Conservation (phyloP, 169 alveolate genomes). For the Cryptosporidium sp. region DNA sequence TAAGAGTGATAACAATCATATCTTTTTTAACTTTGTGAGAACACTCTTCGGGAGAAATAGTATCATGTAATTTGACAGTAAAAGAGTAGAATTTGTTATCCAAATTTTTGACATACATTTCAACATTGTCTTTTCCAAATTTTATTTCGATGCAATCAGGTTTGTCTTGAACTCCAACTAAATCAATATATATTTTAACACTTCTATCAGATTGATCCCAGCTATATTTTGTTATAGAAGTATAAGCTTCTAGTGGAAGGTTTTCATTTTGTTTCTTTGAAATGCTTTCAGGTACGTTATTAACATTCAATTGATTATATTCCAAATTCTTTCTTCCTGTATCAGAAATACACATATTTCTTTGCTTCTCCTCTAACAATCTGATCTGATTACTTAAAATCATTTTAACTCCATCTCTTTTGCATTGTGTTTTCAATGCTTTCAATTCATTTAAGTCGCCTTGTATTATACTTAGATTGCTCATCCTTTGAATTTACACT, state of each 20-base stretch:
- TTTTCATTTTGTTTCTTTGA: background rate
- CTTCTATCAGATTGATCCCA: conserved; percentile 78
- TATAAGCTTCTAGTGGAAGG: conserved; percentile 72
- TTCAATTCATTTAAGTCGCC: conserved; percentile 68
- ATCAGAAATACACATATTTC: conserved; percentile 66
- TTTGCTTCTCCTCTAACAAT: conserved; percentile 40
- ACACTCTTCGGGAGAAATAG: conserved; percentile 16
- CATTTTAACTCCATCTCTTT: conserved; percentile 54
- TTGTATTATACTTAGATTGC: conserved; percentile 44
- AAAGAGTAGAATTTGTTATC: conserved; percentile 44
- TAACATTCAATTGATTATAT: background rate
- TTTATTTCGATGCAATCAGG: conserved; percentile 43
- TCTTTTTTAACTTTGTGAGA: conserved; percentile 46
- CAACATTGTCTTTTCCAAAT: conserved; percentile 29
- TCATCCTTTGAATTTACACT: conserved; percentile 3
- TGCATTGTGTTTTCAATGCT: conserved; percentile 43
- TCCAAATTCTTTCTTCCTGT: conserved; percentile 20
- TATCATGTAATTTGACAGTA: conserved; percentile 38
- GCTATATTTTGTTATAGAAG: conserved; percentile 77
- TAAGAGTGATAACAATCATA: conserved; percentile 49
- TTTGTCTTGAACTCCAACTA: conserved; percentile 33
- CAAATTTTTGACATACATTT: conserved; percentile 27
- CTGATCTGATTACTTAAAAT: conserved; percentile 45
- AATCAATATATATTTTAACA: conserved; percentile 74
- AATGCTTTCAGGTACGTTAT: background rate